Evolutionary conservation across 345 rosid species (phyloP).

Genomic region (Eucalyptus cloeziana): DNA sequence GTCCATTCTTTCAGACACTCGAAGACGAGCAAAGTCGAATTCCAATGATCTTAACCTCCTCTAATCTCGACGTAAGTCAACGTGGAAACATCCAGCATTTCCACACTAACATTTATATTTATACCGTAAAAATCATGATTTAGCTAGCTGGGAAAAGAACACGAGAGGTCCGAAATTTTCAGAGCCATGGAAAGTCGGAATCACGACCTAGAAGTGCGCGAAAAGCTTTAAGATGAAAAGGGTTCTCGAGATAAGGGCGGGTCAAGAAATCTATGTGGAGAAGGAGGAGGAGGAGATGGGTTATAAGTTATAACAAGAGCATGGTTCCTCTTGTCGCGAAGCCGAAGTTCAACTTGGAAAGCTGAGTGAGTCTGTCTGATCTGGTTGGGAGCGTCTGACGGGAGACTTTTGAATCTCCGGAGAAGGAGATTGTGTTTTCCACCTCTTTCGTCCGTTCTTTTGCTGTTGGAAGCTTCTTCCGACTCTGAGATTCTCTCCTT

Average conservation of each 20-base stretch:
- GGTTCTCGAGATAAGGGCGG: background rate
- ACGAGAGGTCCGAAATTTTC: slow-evolving; percentile 6
- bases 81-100: background rate
- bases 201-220: background rate
- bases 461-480: background rate
- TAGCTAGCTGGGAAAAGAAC: background rate
- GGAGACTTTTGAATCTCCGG: background rate
- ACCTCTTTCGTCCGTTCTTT: background rate
- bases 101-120: background rate
- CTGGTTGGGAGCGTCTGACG: background rate
- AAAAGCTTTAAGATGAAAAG: background rate
- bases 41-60: background rate
- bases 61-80: background rate
- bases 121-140: rapidly evolving
- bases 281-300: background rate
- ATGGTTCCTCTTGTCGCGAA: background rate
- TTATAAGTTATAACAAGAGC: background rate
- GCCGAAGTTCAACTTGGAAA: background rate
- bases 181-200: slow-evolving; percentile 5
- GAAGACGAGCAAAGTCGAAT: background rate
- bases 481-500: background rate
- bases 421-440: background rate
- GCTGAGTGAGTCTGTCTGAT: background rate
- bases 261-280: slow-evolving; percentile 15
- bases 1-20: background rate